A percentile compares a stretch with the other conserved stretches of the same genome.
phyloP scores from a whole-genome alignment of 768 basidiomycete species.

The Tulasnella sp. region DNA sequence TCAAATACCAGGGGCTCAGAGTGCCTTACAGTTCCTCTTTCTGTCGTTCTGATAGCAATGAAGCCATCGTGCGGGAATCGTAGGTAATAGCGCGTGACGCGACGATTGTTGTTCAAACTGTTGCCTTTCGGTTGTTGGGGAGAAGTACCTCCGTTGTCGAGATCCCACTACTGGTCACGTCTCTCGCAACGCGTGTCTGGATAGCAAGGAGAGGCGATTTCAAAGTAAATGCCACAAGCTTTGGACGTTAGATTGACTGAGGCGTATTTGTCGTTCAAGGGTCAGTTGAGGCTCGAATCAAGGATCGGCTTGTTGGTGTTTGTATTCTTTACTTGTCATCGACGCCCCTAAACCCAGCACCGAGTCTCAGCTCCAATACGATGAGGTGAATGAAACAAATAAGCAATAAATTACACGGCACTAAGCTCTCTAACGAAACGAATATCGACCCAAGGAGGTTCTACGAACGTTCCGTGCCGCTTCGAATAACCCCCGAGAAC shows the following conservation, averaged over 20 bases:
- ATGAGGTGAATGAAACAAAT: neutral
- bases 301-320: conserved; percentile 8
- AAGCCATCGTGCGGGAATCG: conserved; percentile 22
- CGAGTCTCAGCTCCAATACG: neutral
- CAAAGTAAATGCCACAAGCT: neutral
- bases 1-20: neutral
- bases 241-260: neutral
- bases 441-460: neutral
- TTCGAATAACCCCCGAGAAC: neutral
- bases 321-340: neutral
- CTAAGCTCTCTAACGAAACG: neutral
- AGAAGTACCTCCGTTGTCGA: neutral
- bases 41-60: conserved; percentile 29
- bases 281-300: conserved; percentile 22
- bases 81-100: conserved; percentile 8
- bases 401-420: neutral
- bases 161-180: neutral
- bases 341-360: neutral
- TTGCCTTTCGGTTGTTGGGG: neutral
- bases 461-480: neutral
- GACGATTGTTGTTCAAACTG: conserved; percentile 13
- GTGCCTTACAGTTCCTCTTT: conserved; percentile 29
- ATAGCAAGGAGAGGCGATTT: neutral
- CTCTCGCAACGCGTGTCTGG: neutral
- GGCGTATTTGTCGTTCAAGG: neutral